Evolutionary conservation across 768 basidiomycete species (phyloP).

Genomic region (Dioszegia crocea): DNA sequence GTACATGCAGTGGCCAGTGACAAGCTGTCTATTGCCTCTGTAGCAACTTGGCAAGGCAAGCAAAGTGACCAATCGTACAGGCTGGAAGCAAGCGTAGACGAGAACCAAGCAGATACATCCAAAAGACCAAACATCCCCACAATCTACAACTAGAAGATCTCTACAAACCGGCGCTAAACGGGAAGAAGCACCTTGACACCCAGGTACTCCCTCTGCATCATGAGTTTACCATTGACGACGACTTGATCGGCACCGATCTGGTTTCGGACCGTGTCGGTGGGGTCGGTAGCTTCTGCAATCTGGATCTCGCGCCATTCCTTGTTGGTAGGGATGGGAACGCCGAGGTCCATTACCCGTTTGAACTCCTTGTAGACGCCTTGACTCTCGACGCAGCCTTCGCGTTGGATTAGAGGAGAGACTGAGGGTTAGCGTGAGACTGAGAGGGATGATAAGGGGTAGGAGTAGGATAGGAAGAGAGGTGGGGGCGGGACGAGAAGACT

Average conservation of each 20-base stretch:
- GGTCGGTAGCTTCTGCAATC: slow-evolving; percentile 39
- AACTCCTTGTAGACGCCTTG: slow-evolving; percentile 47
- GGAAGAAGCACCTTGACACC: slow-evolving; percentile 44
- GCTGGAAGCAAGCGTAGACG: too few species aligned
- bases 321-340: slow-evolving; percentile 44
- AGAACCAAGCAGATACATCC: neutral
- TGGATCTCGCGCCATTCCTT: slow-evolving; percentile 44
- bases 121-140: neutral
- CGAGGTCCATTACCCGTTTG: slow-evolving; percentile 34
- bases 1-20: too few species aligned
- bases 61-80: too few species aligned
- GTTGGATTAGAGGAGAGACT: slow-evolving; percentile 42
- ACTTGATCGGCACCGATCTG: slow-evolving; percentile 33
- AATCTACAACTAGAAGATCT: neutral
- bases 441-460: too few species aligned
- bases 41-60: too few species aligned
- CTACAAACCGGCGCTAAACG: too few species aligned
- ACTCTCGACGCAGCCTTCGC: slow-evolving; percentile 41
- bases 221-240: slow-evolving; percentile 33
- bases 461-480: too few species aligned
- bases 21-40: too few species aligned
- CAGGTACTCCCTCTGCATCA: slow-evolving; percentile 36
- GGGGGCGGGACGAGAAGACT: too few species aligned
- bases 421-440: too few species aligned
- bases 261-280: slow-evolving; percentile 35